These are phyloP conservation scores for Tuber microsphaerosporum DNA, from an alignment of 495 filamentous ascomycete genomes.

Conservation along the genomic window DNA sequence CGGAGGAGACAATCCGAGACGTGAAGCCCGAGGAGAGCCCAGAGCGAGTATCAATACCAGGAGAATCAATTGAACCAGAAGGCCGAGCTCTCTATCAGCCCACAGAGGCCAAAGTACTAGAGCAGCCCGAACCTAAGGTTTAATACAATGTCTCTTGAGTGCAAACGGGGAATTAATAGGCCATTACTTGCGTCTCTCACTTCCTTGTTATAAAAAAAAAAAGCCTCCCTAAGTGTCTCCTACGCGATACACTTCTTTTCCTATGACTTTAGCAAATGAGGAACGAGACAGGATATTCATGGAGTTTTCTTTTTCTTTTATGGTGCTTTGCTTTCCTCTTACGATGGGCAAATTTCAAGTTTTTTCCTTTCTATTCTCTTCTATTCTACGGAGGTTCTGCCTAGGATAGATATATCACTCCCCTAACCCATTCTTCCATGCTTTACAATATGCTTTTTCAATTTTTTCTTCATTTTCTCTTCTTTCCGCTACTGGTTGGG, in stretches of 20 bases:
- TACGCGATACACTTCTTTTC: not conserved
- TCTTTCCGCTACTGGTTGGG: not conserved
- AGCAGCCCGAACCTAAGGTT: not conserved
- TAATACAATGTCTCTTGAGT: not conserved
- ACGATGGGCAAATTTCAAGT: not conserved
- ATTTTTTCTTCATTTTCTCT: not conserved
- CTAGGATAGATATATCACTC: not conserved
- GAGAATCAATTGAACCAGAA: conserved; percentile 2
- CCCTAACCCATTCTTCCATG: not conserved
- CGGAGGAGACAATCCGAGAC: not conserved
- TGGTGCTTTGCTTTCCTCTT: not conserved
- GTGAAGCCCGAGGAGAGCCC: not conserved
- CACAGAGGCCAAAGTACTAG: not conserved
- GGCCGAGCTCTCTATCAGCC: not conserved
- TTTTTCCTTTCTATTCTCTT: not conserved
- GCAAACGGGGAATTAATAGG: not conserved
- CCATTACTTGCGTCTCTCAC: not conserved
- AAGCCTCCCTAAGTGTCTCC: not conserved
- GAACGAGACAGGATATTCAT: not conserved
- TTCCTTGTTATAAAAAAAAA: not conserved
- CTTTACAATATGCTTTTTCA: not conserved
- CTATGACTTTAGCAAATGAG: not conserved
- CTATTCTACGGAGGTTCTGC: not conserved
- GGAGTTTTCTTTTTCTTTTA: not conserved
- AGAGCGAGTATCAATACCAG: not conserved